Evolutionary conservation across 352 stramenopile genomes (phyloP).

Genomic region (Aphanomyces euteiches): DNA sequence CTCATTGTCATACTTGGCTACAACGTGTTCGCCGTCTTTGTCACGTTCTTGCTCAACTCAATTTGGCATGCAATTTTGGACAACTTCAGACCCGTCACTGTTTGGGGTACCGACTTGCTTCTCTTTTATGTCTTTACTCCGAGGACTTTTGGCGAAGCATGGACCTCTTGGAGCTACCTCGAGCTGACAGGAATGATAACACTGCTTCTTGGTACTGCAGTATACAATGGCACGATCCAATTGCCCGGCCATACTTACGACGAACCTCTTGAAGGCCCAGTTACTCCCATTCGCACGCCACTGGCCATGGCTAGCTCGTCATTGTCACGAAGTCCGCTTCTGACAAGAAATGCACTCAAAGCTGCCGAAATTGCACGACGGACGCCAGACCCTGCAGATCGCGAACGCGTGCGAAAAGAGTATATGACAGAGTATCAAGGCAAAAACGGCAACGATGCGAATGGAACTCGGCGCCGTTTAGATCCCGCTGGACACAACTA

Average conservation of each 20-base stretch:
- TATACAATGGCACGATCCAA: constrained; percentile 94
- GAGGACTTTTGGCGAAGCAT: constrained; percentile 90
- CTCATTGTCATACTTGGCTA: constrained; percentile 93
- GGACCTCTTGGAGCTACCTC: constrained; percentile 93
- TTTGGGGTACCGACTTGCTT: constrained; percentile 93
- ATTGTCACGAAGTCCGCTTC: constrained; percentile 68
- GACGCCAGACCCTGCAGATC: constrained; percentile 74
- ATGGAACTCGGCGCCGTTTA: constrained; percentile 48
- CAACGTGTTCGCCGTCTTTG: constrained; percentile 96
- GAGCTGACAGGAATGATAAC: constrained; percentile 92
- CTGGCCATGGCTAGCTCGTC: constrained; percentile 49
- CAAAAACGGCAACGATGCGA: constrained; percentile 42
- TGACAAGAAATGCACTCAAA: constrained; percentile 80
- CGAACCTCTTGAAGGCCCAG: constrained; percentile 56
- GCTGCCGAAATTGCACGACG: constrained; percentile 71
- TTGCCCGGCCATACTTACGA: constrained; percentile 75
- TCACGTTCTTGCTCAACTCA: constrained; percentile 94
- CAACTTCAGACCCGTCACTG: constrained; percentile 96
- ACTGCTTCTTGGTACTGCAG: constrained; percentile 91
- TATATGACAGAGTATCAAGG: constrained; percentile 87
- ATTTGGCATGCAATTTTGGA: constrained; percentile 98
- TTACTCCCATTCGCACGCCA: constrained; percentile 67
- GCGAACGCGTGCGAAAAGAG: constrained; percentile 73
- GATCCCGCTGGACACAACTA: constrained; percentile 75
- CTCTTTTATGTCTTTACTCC: constrained; percentile 95